Conservation (phyloP, 352 stramenopile genomes). For the Pythium myriotylum region DNA sequence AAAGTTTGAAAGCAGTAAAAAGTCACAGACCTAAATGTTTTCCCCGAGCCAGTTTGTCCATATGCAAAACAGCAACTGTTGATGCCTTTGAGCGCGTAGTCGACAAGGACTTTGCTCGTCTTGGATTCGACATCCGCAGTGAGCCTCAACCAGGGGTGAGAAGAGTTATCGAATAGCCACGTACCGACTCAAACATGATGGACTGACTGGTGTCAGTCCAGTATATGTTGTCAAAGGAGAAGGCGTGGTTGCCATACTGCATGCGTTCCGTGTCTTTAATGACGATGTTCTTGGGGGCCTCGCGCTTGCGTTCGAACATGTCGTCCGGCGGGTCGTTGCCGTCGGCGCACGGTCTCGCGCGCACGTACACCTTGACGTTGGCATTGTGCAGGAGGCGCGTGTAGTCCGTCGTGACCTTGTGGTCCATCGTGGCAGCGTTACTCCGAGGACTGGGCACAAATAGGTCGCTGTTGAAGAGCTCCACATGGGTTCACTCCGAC, state of each 20-base stretch:
- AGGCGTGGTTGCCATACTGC: constrained; percentile 87
- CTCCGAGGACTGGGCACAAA: too few relatives aligned
- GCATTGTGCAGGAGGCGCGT: constrained; percentile 73
- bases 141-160: too few relatives aligned
- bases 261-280: constrained; percentile 88
- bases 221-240: constrained; percentile 87
- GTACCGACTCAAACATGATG: constrained; percentile 71
- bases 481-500: background rate
- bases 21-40: constrained; percentile 89
- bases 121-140: constrained; percentile 26
- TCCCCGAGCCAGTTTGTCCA: constrained; percentile 85
- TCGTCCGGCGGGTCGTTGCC: constrained; percentile 66
- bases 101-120: constrained; percentile 86
- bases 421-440: constrained; percentile 53
- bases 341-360: constrained; percentile 76
- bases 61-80: constrained; percentile 95
- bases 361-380: constrained; percentile 86
- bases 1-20: too few relatives aligned
- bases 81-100: constrained; percentile 91
- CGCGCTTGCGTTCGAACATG: constrained; percentile 84
- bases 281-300: constrained; percentile 78
- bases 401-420: constrained; percentile 88
- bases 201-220: constrained; percentile 81
- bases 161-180: too few relatives aligned
- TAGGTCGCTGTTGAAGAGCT: background rate